Conservation (phyloP, 2,329 filamentous ascomycete genomes). For the Rutstroemia sp. region DNA sequence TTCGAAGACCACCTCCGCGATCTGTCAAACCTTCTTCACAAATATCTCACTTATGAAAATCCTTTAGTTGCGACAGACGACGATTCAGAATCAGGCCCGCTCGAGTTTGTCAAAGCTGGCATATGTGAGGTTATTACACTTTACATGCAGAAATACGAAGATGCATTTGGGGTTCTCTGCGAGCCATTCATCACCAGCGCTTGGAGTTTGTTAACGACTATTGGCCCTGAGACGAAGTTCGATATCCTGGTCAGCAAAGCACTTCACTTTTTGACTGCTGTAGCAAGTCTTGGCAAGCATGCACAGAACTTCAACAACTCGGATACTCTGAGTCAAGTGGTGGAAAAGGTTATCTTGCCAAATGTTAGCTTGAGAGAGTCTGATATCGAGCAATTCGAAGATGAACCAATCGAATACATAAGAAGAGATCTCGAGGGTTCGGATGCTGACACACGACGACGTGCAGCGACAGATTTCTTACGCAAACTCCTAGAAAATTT, state of each 20-base stretch:
- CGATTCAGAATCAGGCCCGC: constrained; percentile 75
- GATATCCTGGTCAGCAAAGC: constrained; percentile 92
- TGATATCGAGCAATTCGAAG: constrained; percentile 92
- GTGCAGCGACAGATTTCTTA: constrained; percentile 92
- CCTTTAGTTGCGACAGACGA: constrained; percentile 76
- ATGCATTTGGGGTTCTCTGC: constrained; percentile 78
- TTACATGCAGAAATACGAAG: constrained; percentile 91
- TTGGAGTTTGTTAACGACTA: constrained; percentile 83
- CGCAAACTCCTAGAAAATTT: constrained; percentile 84
- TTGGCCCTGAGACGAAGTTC: constrained; percentile 84
- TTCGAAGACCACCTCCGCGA: constrained; percentile 82
- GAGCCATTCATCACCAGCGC: constrained; percentile 81
- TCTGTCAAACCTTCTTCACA: constrained; percentile 76
- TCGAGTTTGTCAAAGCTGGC: constrained; percentile 85
- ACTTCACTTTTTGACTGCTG: constrained; percentile 86
- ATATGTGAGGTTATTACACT: constrained; percentile 88
- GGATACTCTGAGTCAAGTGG: constrained; percentile 72
- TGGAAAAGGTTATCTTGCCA: constrained; percentile 91
- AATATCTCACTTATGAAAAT: constrained; percentile 88
- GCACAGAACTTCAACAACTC: constrained; percentile 80
- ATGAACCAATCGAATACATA: constrained; percentile 98
- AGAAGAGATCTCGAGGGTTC: constrained; percentile 91
- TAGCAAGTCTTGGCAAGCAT: constrained; percentile 71
- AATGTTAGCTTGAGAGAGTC: constrained; percentile 89
- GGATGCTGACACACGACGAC: constrained; percentile 84